Base-by-base conservation (phyloP, 2,329 filamentous ascomycete genomes). In the Raffaelea deltoideospora region DNA sequence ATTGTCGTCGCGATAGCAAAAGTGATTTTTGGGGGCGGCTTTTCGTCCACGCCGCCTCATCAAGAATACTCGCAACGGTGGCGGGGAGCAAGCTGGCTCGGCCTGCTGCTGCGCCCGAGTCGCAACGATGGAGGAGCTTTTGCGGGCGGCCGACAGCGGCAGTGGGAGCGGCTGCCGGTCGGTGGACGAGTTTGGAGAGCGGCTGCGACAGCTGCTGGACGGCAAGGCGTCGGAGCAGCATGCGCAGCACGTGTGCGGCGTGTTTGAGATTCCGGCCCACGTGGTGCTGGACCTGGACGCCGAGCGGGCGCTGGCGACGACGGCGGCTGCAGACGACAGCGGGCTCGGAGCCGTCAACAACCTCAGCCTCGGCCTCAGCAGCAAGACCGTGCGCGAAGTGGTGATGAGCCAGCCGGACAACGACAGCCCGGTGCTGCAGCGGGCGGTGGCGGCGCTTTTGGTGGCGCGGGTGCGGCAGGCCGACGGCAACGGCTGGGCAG, bases 401-500 rank as follows among this genome's bases (percentile, higher is more conserved):
- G 28, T 40, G 14, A 53, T 60, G 45, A 63, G 62, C 44, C 69
- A 72, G 50, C 61, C 65, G 0, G 48, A 54, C 26, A 60, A 67
- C 35, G 56, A 69, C n/a, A n/a, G n/a, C 38, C 65, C 67, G 1
- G 48, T 53, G 1, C 50, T 66, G 24, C 71, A 74, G 47, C 60
- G 55, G 37, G 54, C 59, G 2, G 59, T 72, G 22, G 60, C 66
- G 9, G 64, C 62, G 43, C 57, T 65, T 35, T 63, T 76, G 41
- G 53, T 64, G 23, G 48, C 47, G 10, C 52, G 55, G 3, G 45
- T 74, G 13, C 53, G 61, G 19, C 49, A 51, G 8, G 54, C 60
- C 4, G 69, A 75, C 42, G 55, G 54, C 13, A 68, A 67, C 43
- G 51, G 50, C 1, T 75, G 70, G 70, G 48, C 46, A 3, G 50